Evolutionary conservation across 1,139 yeast species (phyloP).

Genomic region (Blastobotrys raffinosifermentans): DNA sequence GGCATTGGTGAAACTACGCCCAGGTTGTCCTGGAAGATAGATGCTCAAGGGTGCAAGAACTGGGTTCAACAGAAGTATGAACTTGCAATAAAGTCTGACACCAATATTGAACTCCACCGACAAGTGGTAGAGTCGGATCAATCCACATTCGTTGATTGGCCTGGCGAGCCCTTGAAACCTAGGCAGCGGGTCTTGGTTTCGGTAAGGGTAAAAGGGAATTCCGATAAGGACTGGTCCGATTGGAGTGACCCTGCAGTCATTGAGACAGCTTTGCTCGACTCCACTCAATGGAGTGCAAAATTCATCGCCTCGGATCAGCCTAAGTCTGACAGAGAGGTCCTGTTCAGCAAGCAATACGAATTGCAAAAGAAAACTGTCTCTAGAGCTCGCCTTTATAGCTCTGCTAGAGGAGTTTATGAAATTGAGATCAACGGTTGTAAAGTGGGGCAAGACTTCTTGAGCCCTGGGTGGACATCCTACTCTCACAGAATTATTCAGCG

Average conservation of each 20-base stretch:
- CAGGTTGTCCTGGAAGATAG: conserved; percentile 12
- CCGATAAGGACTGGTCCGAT: conserved; percentile 7
- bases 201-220: conserved; percentile 10
- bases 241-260: conserved; percentile 9
- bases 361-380: background rate
- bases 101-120: too few species aligned
- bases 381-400: conserved; percentile 16
- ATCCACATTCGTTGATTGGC: conserved; percentile 13
- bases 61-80: conserved; percentile 12
- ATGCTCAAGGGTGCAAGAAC: conserved; percentile 2
- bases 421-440: conserved; percentile 19
- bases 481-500: conserved; percentile 18
- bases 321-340: conserved; percentile 6
- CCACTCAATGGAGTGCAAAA: conserved; percentile 7
- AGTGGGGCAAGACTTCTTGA: conserved; percentile 18
- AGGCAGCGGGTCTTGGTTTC: conserved; percentile 8
- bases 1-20: conserved; percentile 12
- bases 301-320: conserved; percentile 9
- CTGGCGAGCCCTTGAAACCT: conserved; percentile 8
- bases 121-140: conserved; percentile 8
- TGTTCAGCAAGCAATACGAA: conserved; percentile 7
- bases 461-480: conserved; percentile 25
- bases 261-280: conserved; percentile 8
- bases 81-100: conserved; percentile 3
- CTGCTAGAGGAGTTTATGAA: conserved; percentile 22